Evolutionary conservation across 179 eudicot genomes (phyloP), one percentile per base, ranked within the genome.

Genomic region (Silene vulgaris): DNA sequence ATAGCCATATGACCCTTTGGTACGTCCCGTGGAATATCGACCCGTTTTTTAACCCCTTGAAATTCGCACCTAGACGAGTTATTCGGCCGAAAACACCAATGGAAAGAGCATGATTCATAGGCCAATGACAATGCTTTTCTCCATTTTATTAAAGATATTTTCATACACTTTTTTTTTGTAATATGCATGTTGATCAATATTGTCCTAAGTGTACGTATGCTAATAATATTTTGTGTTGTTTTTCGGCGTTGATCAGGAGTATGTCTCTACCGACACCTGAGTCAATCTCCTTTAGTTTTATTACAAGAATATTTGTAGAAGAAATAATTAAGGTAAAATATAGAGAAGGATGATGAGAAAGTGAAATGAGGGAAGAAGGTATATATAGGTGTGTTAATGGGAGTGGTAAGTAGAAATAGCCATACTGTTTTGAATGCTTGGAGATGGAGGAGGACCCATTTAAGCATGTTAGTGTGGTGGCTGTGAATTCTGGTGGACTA

Each of bases 1-100:
- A 78, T 72, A 3, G 40, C 81, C 60, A 59, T 78, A 20, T 78
- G 77, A 54, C 81, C 80, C 61, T 78, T 78, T 23, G 73, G 76
- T 4, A 78, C 77, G 45, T 78, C 77, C 19, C 21, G 57, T 1
- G 73, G 80, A 14, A 71, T 20, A 17, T 8, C 59, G 14, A 74
- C 30, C 20, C 40, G 17, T 60, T 21, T 59, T 17, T 28, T n/a
- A 19, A n/a, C 7, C 17, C 45, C 37, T 29, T 16, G 23, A 3
- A 70, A 0, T 61, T 71, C 21, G 40, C 16, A 1, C 2, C 4
- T 4, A 6, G 29, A 11, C 26, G 1, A 3, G 6, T 1, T 16
- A 12, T 56, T 76, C 8, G 48, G 71, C 71, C 52, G 3, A 13
- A 37, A 68, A 62, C 28, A 67, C 63, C 70, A 70, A 0, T 11